These are phyloP conservation scores for Phytophthora syringae DNA, from an alignment of 352 stramenopile species.

Conservation along the genomic window DNA sequence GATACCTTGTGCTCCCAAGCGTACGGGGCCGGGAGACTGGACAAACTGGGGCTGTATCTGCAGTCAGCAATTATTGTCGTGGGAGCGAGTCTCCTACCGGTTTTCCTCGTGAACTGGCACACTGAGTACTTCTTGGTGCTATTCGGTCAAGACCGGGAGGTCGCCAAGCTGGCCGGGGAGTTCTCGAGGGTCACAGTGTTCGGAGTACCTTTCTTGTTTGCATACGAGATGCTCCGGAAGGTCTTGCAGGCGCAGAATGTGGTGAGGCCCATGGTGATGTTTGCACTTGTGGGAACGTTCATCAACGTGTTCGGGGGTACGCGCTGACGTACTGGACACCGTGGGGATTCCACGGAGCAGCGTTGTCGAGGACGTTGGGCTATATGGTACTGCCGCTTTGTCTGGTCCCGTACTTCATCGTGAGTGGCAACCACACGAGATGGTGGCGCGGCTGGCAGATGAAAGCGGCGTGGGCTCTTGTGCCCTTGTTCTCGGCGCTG, in stretches of 20 bases:
- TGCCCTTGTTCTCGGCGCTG: slow-evolving; percentile 64
- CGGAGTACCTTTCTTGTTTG: slow-evolving; percentile 78
- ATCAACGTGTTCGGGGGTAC: slow-evolving; percentile 78
- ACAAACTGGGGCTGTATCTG: slow-evolving; percentile 82
- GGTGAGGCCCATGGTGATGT: slow-evolving; percentile 62
- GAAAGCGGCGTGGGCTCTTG: slow-evolving; percentile 41
- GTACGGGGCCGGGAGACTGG: slow-evolving; percentile 59
- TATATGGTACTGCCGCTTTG: slow-evolving; percentile 60
- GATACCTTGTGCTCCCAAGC: slow-evolving; percentile 86
- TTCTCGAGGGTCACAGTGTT: slow-evolving; percentile 70
- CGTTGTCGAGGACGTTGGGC: slow-evolving; percentile 64
- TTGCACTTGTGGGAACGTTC: slow-evolving; percentile 58
- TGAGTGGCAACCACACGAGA: slow-evolving; percentile 34
- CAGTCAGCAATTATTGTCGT: slow-evolving; percentile 70
- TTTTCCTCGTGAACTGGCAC: slow-evolving; percentile 74
- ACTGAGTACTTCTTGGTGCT: slow-evolving; percentile 55
- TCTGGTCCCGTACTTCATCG: slow-evolving; percentile 61
- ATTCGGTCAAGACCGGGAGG: slow-evolving; percentile 60
- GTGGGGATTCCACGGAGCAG: slow-evolving; percentile 77
- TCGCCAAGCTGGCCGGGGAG: slow-evolving; percentile 58
- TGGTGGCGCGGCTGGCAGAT: slow-evolving; percentile 65
- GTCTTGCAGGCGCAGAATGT: slow-evolving; percentile 80
- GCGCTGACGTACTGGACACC: slow-evolving; percentile 73
- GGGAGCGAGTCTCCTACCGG: slow-evolving; percentile 46
- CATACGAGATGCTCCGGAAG: slow-evolving; percentile 82